phyloP scores from a whole-genome alignment of 2,329 filamentous ascomycete genomes.

The Fusarium luffae region DNA sequence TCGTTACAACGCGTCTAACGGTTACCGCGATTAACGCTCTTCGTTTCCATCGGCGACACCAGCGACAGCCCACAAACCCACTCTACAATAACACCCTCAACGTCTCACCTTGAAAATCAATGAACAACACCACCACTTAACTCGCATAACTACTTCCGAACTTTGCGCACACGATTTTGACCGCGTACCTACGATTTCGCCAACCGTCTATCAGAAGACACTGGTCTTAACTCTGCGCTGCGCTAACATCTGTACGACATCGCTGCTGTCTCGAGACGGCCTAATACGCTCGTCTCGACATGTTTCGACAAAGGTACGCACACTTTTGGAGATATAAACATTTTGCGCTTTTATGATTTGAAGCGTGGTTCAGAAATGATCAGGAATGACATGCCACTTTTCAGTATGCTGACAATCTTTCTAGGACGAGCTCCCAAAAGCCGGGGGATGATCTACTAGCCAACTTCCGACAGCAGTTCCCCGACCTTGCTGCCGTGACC shows the following conservation, averaged over 20 bases:
- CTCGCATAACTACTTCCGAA: slow-evolving; percentile 3
- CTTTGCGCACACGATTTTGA: slow-evolving; percentile 16
- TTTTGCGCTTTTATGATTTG: not conserved
- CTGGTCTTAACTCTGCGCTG: slow-evolving; percentile 8
- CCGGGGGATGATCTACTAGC: slow-evolving; percentile 85
- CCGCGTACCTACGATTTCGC: slow-evolving; percentile 19
- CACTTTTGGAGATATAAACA: not conserved
- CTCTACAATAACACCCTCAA: slow-evolving; percentile 27
- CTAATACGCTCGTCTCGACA: slow-evolving; percentile 38
- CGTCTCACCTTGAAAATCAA: slow-evolving; percentile 25
- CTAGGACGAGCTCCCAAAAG: slow-evolving; percentile 82
- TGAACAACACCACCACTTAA: slow-evolving; percentile 24
- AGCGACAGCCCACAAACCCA: slow-evolving; percentile 23
- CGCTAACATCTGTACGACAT: slow-evolving; percentile 24
- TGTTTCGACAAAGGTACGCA: slow-evolving; percentile 48
- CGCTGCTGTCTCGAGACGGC: slow-evolving; percentile 35
- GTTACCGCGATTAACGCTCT: slow-evolving; percentile 39
- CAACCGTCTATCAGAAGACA: slow-evolving; percentile 8
- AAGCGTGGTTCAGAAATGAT: not conserved
- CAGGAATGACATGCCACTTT: not conserved
- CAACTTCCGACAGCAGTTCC: slow-evolving; percentile 86
- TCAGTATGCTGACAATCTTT: slow-evolving; percentile 10
- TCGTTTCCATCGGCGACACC: slow-evolving; percentile 23
- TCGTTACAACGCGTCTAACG: slow-evolving; percentile 24
- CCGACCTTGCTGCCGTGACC: slow-evolving; percentile 71